phyloP scores from a whole-genome alignment of 768 basidiomycete species.

The Leucocoprinus sp. region DNA sequence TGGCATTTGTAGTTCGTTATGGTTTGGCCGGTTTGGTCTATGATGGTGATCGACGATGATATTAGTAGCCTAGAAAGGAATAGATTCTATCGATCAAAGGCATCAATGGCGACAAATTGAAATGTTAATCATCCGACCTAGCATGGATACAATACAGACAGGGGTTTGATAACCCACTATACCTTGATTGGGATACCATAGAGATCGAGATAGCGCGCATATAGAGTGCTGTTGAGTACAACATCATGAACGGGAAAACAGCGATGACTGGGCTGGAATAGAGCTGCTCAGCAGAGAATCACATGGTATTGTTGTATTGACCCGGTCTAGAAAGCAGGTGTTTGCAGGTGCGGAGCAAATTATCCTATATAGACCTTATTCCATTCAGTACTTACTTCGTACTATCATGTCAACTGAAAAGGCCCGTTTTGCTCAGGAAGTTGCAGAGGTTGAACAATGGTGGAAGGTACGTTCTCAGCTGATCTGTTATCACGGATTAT shows the following conservation, averaged over 20 bases:
- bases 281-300: too few species aligned
- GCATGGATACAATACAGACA: background rate
- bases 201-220: conserved; percentile 14
- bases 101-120: too few species aligned
- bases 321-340: conserved; percentile 16
- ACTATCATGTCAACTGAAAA: conserved; percentile 56
- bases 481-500: conserved; percentile 7
- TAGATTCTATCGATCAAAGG: too few species aligned
- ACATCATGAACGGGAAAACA: too few species aligned
- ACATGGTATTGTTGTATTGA: conserved; percentile 29
- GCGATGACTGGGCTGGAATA: conserved; percentile 20
- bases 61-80: too few species aligned
- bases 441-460: conserved; percentile 82
- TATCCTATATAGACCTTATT: conserved; percentile 18
- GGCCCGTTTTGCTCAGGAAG: conserved; percentile 69
- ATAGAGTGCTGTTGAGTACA: conserved; percentile 1
- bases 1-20: conserved; percentile 85
- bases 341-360: conserved; percentile 14
- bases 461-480: conserved; percentile 60
- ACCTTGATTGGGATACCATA: conserved; percentile 15
- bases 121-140: background rate
- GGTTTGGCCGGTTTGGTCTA: conserved; percentile 86
- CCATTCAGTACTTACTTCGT: conserved; percentile 14
- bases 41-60: conserved; percentile 80
- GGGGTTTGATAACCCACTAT: background rate